Evolutionary conservation across 2,329 filamentous ascomycete genomes (phyloP), one percentile per base, ranked within the genome.

Genomic region (Ceratocystis destructans): DNA sequence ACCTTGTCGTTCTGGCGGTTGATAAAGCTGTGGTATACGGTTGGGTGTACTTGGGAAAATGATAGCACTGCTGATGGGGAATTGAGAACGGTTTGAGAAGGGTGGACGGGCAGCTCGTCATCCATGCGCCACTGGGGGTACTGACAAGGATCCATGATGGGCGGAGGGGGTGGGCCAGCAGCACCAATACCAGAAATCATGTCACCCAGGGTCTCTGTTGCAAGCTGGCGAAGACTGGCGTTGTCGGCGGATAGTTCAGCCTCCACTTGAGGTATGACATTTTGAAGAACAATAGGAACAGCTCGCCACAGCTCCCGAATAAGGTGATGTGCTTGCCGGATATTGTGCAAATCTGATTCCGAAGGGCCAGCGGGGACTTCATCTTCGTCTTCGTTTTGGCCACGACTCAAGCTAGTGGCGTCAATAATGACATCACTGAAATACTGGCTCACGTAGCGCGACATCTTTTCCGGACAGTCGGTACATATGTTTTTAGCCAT

Each of bases 351-450:
- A 72, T 97, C 93, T 20, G 91, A 85, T 62, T 93, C 89, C 0
- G 88, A 88, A 4, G 89, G 87, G 0, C 86, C 88, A 37, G 78
- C 75, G 15, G 79, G 76, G 8, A 72, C 75, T 62, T 87, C 85
- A 68, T 88, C 83, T 0, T 79, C 82, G 22, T 87, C 86, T 31
- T 83, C 83, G 48, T 86, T 86, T 28, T 84, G 84, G 20, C 80
- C 79, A 48, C 81, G 82, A 66, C 80, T 78, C 59, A 83, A 80
- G 12, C 79, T 83, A 46, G 86, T 91, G 2, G 91, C 89, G 73
- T 96, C 91, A 69, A 97, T 86, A 67, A 99, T 95, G 64, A 97
- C 91, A 66, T 96, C 91, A 75, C 91, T 96, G 74, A 99, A 99
- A 75, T 97, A 99, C 72, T 96, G 91, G 70, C 90, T 93, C 66